Base-by-base conservation (phyloP, 495 filamentous ascomycete genomes). In the Penicillium herquei region DNA sequence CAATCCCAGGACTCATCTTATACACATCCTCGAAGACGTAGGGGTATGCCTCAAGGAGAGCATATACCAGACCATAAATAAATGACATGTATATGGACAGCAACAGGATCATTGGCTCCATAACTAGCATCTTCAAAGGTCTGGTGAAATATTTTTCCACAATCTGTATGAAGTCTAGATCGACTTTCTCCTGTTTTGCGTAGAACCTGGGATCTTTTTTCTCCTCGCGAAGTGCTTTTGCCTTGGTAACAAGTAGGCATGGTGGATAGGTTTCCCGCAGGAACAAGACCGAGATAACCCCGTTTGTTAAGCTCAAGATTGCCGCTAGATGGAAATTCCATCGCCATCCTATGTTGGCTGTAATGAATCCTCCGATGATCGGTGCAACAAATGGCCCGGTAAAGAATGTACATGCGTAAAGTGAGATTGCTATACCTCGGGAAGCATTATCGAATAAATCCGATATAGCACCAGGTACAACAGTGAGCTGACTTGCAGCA, bases 361-460 rank as follows among this genome's bases (percentile, higher is more conserved):
- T 67, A 9, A 75, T 70, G 41, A 75, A 77, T 0, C 81, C 81
- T 2, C 78, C 74, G 2, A 78, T 55, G n/a, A 83, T 73, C 0
- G 81, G 79, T 3, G 71, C 79, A 12, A 56, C 61, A 33, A 72
- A 73, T 0, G 81, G 81, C 0, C 81, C 78, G 18, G 72, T 56
- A 41, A 82, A 81, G 0, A 81, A 79, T 0, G 75, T 72, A 40
- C 73, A 62, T 10, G 78, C 73, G 39, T 82, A 85, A 4, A 84
- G 62, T 0, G 75, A 64, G 18, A 86, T 74, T 2, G 81, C 76
- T 0, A 73, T 57, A 0, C 80, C 75, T 6, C 82, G 74, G 13
- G 72, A 69, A 0, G 67, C 63, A 10, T 78, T 79, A 49, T 72
- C 69, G 54, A 72, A 82, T 49, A 83, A 56, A 55, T 84, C 81